Base-by-base conservation (phyloP, 768 basidiomycete genomes). In the Auricularia auricula-judae region DNA sequence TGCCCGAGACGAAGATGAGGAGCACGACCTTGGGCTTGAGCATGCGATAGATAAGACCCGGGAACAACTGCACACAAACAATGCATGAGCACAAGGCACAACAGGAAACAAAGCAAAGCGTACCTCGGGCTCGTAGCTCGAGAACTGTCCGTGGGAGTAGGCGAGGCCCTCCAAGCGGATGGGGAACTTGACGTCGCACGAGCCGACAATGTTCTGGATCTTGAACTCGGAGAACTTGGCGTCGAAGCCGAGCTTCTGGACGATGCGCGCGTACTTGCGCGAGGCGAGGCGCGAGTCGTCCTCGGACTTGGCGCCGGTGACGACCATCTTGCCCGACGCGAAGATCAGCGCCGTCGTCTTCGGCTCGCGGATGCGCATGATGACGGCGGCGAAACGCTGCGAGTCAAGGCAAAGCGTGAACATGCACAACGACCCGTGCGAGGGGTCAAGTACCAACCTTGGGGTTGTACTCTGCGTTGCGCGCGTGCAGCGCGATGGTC, bases 321-420 rank as follows among this genome's bases (percentile, higher is more conserved):
- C 96, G 75, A 99, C 97, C 92, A 99, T 98, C 85, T 98, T 99
- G 73, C 97, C 97, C 65, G 93, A 96, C 39, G 97, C 97, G 76
- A 99, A 99, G 76, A 99, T 98, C 70, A 99, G 86, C 29, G 96
- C 97, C 62, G 97, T 99, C 66, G 97, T 99, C 82, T 99, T 99
- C 62, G 97, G 97, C 71, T 98, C 97, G 70, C 97, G 94, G 73
- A 99, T 98, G 76, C 97, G 93, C 97, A 99, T 99, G 79, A 99
- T 98, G 70, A 98, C 97, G 66, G 97, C 97, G 70, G 96, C 97
- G 81, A 99, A 99, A 88, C 97, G 97, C 97, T 99, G 80, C 64
- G 79, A 42, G 12, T 8, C 39, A 68, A 77, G 72, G 78, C 75
- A 77, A 81, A 79, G 78, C 79, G 80, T 77, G 81, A 79, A 34